Evolutionary conservation across 1,284 basidiomycete species (phyloP).

Genomic region (Trichosporon asahii): DNA sequence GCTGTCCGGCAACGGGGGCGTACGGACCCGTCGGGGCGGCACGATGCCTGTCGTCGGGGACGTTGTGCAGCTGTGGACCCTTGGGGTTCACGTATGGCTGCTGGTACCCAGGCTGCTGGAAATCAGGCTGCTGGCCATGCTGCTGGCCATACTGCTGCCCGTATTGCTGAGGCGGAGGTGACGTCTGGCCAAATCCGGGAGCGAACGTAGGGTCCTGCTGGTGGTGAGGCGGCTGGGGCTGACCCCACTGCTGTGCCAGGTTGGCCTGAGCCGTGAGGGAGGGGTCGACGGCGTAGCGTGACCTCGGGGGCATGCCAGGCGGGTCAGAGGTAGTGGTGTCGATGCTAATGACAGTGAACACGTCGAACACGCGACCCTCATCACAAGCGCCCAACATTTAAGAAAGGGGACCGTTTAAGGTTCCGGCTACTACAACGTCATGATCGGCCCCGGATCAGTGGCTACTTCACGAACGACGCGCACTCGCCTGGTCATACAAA

Average conservation of each 20-base stretch:
- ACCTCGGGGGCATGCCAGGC: slow-evolving; percentile 44
- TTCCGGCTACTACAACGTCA: neutral
- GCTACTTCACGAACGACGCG: neutral
- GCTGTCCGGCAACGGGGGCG: slow-evolving; percentile 23
- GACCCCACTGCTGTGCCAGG: slow-evolving; percentile 22
- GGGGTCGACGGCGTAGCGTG: slow-evolving; percentile 50
- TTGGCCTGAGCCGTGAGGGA: slow-evolving; percentile 36
- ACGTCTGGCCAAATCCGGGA: slow-evolving; percentile 16
- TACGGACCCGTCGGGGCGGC: slow-evolving; percentile 33
- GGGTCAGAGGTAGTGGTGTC: neutral
- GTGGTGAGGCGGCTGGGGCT: slow-evolving; percentile 32
- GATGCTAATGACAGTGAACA: slow-evolving; percentile 6
- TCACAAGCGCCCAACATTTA: neutral
- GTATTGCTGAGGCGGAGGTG: slow-evolving; percentile 15
- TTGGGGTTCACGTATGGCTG: slow-evolving; percentile 20
- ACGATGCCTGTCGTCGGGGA: slow-evolving; percentile 26
- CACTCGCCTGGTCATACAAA: neutral
- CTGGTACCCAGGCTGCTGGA: slow-evolving; percentile 15
- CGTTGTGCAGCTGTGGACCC: slow-evolving; percentile 35
- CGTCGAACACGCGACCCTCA: slow-evolving; percentile 12
- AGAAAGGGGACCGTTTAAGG: slow-evolving; percentile 7
- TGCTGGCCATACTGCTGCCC: slow-evolving; percentile 16
- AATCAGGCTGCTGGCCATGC: slow-evolving; percentile 13
- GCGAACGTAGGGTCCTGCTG: slow-evolving; percentile 21
- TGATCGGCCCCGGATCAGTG: neutral